Evolutionary conservation across 163 green algal genomes (phyloP).

Genomic region (Scenedesmus sp.): DNA sequence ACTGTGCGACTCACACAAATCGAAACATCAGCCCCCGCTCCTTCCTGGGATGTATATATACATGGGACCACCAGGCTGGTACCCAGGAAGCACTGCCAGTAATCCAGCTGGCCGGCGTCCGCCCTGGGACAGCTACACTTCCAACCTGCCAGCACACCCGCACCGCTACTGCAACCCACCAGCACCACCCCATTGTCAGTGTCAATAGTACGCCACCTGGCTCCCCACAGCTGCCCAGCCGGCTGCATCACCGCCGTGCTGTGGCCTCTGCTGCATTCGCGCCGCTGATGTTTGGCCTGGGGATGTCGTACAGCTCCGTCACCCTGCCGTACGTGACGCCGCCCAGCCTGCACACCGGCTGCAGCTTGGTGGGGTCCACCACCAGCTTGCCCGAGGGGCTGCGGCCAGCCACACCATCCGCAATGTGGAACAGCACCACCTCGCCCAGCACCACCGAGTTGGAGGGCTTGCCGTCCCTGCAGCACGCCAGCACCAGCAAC

Average conservation of each 20-base stretch:
- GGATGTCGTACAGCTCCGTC: slow-evolving; percentile 83
- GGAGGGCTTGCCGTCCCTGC: slow-evolving; percentile 72
- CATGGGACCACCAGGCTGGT: no score
- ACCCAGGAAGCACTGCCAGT: no score
- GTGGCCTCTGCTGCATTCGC: background rate
- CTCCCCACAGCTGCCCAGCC: no score
- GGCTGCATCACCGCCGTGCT: background rate
- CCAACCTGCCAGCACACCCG: no score
- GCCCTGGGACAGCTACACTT: no score
- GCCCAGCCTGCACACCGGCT: slow-evolving; percentile 79
- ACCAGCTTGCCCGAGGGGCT: slow-evolving; percentile 77
- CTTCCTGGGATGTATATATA: no score
- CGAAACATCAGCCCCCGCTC: no score
- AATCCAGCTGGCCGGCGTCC: no score
- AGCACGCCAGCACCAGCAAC: background rate
- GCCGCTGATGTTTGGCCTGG: slow-evolving; percentile 62
- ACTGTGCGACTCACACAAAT: no score
- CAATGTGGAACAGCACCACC: slow-evolving; percentile 89
- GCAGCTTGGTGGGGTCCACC: slow-evolving; percentile 78
- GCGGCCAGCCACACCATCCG: slow-evolving; percentile 73
- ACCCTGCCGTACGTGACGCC: slow-evolving; percentile 79
- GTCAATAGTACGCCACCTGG: no score
- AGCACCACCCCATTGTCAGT: background rate
- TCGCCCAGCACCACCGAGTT: slow-evolving; percentile 88
- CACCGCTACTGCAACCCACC: background rate